Base-by-base conservation (phyloP, 257 asterid species). In the Phtheirospermum japonicum region DNA sequence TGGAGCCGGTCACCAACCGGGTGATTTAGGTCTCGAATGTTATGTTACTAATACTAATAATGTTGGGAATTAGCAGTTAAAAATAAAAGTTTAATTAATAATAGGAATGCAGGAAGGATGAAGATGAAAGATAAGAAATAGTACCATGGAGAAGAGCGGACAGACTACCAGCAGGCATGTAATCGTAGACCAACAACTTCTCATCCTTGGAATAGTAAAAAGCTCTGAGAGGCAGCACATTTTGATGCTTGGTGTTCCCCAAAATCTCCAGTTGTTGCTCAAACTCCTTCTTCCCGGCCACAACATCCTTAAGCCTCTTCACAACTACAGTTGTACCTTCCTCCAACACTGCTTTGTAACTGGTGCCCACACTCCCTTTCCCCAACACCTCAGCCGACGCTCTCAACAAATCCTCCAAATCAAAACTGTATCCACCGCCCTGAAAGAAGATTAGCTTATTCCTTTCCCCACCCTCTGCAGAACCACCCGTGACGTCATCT, bases 171-270 rank as follows among this genome's bases (percentile, higher is more conserved):
- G 61, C 80, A 11, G 93, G 62, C 72, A 78, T 84, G 80, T 86
- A 80, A 74, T 86, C 98, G 66, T 78, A 79, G 23, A 91, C 97
- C 13, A 91, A 81, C 40, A 91, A 95, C 85, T 91, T 91, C 64
- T 91, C 98, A 63, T 91, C 98, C 80, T 88, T 88, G 79, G 98
- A 88, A 82, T 86, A 91, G 66, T 91, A 88, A 76, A 88, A 91
- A 57, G 98, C 98, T 0, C 96, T 87, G 39, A 92, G 70, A 57
- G 95, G 95, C 55, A 82, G 93, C 6, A 79, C 49, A 67, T 83
- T 83, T 6, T 83, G 79, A 72, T 92, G 95, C 64, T 82, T 95
- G 48, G 84, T 82, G 70, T 97, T 80, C 20, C 95, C 94, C 4
- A 86, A 76, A 11, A 72, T 67, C 48, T 88, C 98, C 97, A 92